Evolutionary conservation across 1,284 basidiomycete species (phyloP), one percentile per base, ranked within the genome.

Genomic region (Termitomyces sp.): DNA sequence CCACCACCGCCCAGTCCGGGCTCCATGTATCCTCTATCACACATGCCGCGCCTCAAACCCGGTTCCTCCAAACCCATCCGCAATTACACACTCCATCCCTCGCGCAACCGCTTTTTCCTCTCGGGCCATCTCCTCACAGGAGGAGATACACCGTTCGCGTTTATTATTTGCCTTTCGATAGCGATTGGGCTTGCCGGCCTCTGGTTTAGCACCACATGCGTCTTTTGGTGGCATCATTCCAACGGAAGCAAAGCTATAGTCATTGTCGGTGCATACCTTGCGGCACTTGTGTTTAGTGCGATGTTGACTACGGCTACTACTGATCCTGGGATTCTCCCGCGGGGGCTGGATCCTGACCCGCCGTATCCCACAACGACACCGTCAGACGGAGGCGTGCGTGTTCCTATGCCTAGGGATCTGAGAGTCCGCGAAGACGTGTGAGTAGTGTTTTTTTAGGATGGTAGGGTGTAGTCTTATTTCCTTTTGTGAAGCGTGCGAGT

Each of bases 261-360:
- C 2, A 76, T 75, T n/a, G 73, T 88, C 26, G 86, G 85, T 39
- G 85, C 82, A 17, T 96, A 96, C 65, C 77, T 94, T 70, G 83
- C 83, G 19, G 73, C 90, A 54, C 71, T 94, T 56, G 84, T 90
- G 21, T 72, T 95, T 12, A 82, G 83, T 6, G 85, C 78, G 58
- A 91, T 94, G 90, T 64, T 89, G 49, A 77, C 81, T 13, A 89
- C 90, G 48, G 90, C 92, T 3, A 85, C 88, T 62, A 80, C 83
- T 48, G 94, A 98, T 69, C 94, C 94, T 46, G 94, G 93, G 5
- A 93, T 97, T 57, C 71, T 98, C 28, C 94, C 94, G 9, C 81
- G 93, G 2, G 76, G 88, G 67, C 72, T 97, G 46, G 94, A 97
- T 73, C 85, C 80, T 21, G 83, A 91, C 58, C 93, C 92, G 0